Evolutionary conservation across 1,284 basidiomycete species (phyloP).

Genomic region (Earliella scabrosa): DNA sequence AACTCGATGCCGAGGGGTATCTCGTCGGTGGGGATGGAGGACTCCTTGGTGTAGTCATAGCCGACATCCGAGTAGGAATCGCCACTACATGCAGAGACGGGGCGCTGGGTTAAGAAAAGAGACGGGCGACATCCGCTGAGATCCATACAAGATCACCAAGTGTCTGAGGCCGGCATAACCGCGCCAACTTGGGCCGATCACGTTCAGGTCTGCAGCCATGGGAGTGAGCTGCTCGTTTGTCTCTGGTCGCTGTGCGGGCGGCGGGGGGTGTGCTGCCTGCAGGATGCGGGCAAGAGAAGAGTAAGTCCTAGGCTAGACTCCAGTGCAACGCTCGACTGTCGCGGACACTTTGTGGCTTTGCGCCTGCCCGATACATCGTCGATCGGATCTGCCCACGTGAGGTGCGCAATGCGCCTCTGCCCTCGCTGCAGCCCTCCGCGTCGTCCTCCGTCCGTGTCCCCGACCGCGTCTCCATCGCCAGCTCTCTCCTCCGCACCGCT

Average conservation of each 20-base stretch:
- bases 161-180: slow-evolving; percentile 41
- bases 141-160: slow-evolving; percentile 49
- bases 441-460: slow-evolving; percentile 6
- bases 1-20: slow-evolving; percentile 53
- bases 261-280: neutral
- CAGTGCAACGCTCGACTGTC: too few relatives aligned
- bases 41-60: slow-evolving; percentile 21
- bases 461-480: neutral
- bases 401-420: neutral
- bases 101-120: slow-evolving; percentile 3
- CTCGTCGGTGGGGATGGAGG: slow-evolving; percentile 36
- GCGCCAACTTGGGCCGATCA: slow-evolving; percentile 38
- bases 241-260: neutral
- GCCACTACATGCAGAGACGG: slow-evolving; percentile 40
- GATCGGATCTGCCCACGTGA: slow-evolving; percentile 3
- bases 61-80: slow-evolving; percentile 56
- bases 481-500: neutral
- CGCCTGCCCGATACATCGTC: neutral
- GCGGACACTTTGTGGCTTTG: too few relatives aligned
- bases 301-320: too few relatives aligned
- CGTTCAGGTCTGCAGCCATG: slow-evolving; percentile 9
- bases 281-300: neutral
- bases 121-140: neutral
- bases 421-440: neutral
- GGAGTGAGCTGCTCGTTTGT: neutral